Base-by-base conservation (phyloP, 805 yeast species). In the Metschnikowia amazonensis region DNA sequence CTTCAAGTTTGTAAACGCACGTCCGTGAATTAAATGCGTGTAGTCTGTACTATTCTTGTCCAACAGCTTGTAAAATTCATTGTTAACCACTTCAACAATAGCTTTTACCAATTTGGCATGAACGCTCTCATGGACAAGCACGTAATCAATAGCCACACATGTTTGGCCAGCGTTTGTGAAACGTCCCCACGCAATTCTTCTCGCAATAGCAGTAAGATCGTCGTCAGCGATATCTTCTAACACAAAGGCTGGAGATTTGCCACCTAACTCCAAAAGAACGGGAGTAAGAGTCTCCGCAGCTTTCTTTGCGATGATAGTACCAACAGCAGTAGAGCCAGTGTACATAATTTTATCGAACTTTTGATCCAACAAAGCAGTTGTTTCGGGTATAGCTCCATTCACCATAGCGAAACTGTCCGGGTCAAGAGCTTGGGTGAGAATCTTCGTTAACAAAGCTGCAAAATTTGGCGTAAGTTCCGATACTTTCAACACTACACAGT, bases 251-350 rank as follows among this genome's bases (percentile, higher is more conserved):
- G 98, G 98, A 6, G 92, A 84, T 64, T 92, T 92, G 4, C 98
- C 98, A 44, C 98, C 97, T 36, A 90, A 72, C 66, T 90, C 98
- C 50, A 90, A 73, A 7, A 86, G 66, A 9, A 77, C 76, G 0
- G 97, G 97, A 1, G 95, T 88, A 53, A 90, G 72, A 17, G 79
- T 76, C 65, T 86, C 81, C n/a, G 92, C 94, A 1, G 97, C 97
- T 36, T 86, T 85, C 48, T 72, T 68, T 21, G 92, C 84, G 28
- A 92, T 80, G 43, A 87, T 79, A 29, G 76, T 79, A 17, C 96
- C 98, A 23, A 89, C 95, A 18, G 61, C 60, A 18, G 78, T 75
- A 32, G 86, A 82, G 14, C 98, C 98, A 3, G 98, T 92, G 64
- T 84, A 86, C 64, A 89, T 72, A 49, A 92, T 88, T 64, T 85